Conservation (phyloP, 148 eudicot species). For the Vaccinium myrtillus region DNA sequence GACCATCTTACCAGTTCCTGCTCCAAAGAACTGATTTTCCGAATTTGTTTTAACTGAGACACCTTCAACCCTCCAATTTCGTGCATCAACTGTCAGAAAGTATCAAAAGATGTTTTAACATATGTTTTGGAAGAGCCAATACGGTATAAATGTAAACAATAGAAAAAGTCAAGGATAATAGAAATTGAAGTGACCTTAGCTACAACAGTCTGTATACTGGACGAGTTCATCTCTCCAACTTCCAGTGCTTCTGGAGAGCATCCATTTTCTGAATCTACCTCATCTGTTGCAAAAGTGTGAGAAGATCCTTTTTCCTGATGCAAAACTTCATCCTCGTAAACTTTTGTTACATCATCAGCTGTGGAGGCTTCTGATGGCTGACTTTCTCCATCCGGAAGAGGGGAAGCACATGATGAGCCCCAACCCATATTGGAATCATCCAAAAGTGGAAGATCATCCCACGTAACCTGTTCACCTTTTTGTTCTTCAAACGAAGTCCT, state of each 20-base stretch:
- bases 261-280: constrained; percentile 10
- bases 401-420: constrained; percentile 16
- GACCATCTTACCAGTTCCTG: background rate
- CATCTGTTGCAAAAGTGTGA: background rate
- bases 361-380: background rate
- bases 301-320: background rate
- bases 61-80: constrained; percentile 46
- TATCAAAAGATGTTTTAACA: background rate
- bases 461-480: constrained; percentile 3
- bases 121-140: constrained; percentile 1
- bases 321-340: background rate
- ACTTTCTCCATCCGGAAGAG: constrained; percentile 9
- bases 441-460: constrained; percentile 14
- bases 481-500: constrained; percentile 2
- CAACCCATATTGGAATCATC: constrained; percentile 25
- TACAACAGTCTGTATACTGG: constrained; percentile 31
- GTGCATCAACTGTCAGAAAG: constrained; percentile 43
- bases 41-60: constrained; percentile 37
- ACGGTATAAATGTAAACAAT: constrained; percentile 2
- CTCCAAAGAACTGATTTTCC: constrained; percentile 42
- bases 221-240: constrained; percentile 23
- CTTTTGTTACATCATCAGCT: background rate
- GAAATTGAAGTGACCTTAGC: constrained; percentile 32
- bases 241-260: constrained; percentile 15
- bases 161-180: background rate